phyloP scores from a whole-genome alignment of 805 yeast species.

The Candida sonorensis region DNA sequence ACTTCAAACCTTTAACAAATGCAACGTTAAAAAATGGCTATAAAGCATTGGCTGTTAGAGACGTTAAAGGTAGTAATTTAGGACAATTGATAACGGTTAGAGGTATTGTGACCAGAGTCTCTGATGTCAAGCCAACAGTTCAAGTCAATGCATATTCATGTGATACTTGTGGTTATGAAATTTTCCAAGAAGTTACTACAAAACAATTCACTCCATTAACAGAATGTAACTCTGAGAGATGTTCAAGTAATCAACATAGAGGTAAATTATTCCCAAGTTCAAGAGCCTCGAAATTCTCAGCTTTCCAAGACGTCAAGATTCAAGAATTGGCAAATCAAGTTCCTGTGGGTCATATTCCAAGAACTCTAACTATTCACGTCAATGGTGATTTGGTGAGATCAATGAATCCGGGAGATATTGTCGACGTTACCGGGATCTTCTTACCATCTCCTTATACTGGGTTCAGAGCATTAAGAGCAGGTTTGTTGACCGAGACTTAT shows the following conservation, averaged over 20 bases:
- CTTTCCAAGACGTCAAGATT: slow-evolving; percentile 91
- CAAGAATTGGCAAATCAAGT: slow-evolving; percentile 96
- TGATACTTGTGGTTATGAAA: slow-evolving; percentile 94
- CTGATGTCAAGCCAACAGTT: slow-evolving; percentile 93
- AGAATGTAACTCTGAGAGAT: slow-evolving; percentile 80
- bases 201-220: slow-evolving; percentile 79
- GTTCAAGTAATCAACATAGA: slow-evolving; percentile 69
- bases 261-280: slow-evolving; percentile 91
- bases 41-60: slow-evolving; percentile 80
- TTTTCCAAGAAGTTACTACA: slow-evolving; percentile 88
- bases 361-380: slow-evolving; percentile 79
- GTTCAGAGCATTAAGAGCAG: slow-evolving; percentile 86
- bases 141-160: slow-evolving; percentile 93
- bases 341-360: slow-evolving; percentile 96
- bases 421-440: slow-evolving; percentile 87
- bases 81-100: slow-evolving; percentile 87
- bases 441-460: slow-evolving; percentile 96
- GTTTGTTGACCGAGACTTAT: slow-evolving; percentile 88
- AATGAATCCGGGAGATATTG: slow-evolving; percentile 90
- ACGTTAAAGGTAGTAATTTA: slow-evolving; percentile 72
- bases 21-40: slow-evolving; percentile 28
- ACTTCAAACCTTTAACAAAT: slow-evolving; percentile 70
- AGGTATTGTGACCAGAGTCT: slow-evolving; percentile 91
- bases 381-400: slow-evolving; percentile 86
- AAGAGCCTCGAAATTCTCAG: slow-evolving; percentile 90